Percentiles rank a stretch among this genome's conserved stretches.
phyloP scores from a whole-genome alignment of 225 moss, liverwort and hornwort species.

The Physcomitrium patens region DNA sequence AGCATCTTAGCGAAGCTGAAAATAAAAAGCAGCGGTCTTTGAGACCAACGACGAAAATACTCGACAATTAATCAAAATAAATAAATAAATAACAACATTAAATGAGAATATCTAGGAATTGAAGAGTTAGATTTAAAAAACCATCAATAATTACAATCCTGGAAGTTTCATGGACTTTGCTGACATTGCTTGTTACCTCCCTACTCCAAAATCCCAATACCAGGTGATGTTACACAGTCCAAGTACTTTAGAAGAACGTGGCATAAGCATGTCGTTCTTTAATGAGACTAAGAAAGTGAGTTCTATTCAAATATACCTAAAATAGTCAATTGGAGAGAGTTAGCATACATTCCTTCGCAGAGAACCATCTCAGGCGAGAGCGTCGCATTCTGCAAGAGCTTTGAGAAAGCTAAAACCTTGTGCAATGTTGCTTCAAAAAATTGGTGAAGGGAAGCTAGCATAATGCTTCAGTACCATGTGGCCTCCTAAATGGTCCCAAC shows the following conservation, averaged over 20 bases:
- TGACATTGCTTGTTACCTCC: constrained; percentile 38
- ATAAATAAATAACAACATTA: background rate
- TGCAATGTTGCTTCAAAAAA: constrained; percentile 57
- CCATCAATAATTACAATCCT: constrained; percentile 52
- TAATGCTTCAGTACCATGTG: constrained; percentile 33
- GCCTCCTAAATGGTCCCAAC: constrained; percentile 32
- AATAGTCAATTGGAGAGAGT: constrained; percentile 40
- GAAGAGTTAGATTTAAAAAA: constrained; percentile 24
- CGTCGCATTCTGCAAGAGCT: constrained; percentile 32
- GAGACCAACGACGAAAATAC: background rate
- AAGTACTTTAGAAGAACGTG: constrained; percentile 31
- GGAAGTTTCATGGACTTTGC: constrained; percentile 40
- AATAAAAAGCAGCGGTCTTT: background rate
- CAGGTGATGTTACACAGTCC: constrained; percentile 42
- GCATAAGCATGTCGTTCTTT: constrained; percentile 23
- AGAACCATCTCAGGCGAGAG: constrained; percentile 32
- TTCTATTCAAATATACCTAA: constrained; percentile 40
- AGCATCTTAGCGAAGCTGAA: background rate
- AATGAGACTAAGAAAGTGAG: constrained; percentile 30
- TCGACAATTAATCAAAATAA: background rate
- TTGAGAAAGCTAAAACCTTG: constrained; percentile 41
- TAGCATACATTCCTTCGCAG: constrained; percentile 38
- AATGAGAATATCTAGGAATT: constrained; percentile 21
- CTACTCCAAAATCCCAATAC: constrained; percentile 32
- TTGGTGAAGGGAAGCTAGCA: constrained; percentile 38